Evolutionary conservation across 2,329 filamentous ascomycete genomes (phyloP).

Genomic region (Beauveria australis): DNA sequence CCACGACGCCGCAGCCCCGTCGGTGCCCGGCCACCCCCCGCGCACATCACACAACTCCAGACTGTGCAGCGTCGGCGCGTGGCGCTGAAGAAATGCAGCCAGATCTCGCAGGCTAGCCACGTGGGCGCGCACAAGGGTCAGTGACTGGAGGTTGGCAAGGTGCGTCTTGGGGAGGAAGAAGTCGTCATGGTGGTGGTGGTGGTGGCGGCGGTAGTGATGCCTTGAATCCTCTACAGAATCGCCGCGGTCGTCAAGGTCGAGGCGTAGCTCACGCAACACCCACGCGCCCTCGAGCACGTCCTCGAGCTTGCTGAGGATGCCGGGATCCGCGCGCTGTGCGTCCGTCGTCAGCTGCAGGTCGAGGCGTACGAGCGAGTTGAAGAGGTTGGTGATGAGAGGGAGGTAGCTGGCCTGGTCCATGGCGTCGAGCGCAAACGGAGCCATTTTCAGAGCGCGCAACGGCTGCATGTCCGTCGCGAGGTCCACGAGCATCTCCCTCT

Average conservation of each 20-base stretch:
- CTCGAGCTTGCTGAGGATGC: slow-evolving; percentile 1
- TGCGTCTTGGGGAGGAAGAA: background rate
- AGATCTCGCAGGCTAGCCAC: background rate
- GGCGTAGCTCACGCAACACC: background rate
- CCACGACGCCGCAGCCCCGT: background rate
- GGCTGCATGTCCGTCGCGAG: background rate
- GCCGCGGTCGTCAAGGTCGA: background rate
- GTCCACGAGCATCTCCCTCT: slow-evolving; percentile 3
- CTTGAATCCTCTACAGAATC: background rate
- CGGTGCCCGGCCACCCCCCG: background rate
- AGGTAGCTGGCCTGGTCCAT: slow-evolving; percentile 5
- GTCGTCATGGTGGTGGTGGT: background rate
- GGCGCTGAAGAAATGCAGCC: background rate
- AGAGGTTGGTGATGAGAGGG: slow-evolving; percentile 2
- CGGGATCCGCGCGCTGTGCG: background rate
- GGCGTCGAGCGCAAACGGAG: slow-evolving; percentile 1
- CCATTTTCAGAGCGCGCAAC: background rate
- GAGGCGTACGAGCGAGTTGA: slow-evolving; percentile 3
- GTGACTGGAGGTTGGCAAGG: background rate
- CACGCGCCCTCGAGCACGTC: background rate
- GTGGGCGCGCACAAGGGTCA: background rate
- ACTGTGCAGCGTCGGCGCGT: background rate
- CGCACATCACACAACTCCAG: background rate
- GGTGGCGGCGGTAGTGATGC: background rate
- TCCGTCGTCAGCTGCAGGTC: background rate